These are phyloP conservation scores for Scopulariopsis brevicaulis DNA, from an alignment of 2,329 filamentous ascomycete genomes.

Conservation along the genomic window DNA sequence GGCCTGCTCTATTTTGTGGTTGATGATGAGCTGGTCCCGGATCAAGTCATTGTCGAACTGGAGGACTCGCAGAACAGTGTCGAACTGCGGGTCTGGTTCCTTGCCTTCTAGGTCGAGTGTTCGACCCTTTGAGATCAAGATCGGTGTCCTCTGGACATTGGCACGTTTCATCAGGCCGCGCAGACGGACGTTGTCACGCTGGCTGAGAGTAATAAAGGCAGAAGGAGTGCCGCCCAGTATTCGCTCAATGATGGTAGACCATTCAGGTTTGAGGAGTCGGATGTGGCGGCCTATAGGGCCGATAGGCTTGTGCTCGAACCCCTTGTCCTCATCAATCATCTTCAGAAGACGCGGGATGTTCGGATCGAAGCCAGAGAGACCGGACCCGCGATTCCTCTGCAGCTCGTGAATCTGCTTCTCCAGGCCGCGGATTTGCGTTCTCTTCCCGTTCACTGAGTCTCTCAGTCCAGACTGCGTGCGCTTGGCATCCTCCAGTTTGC, in stretches of 20 bases:
- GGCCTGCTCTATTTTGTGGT: conserved; percentile 70
- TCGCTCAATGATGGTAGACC: conserved; percentile 74
- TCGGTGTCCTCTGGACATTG: conserved; percentile 34
- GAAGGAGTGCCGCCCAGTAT: conserved; percentile 59
- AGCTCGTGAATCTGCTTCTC: conserved; percentile 11
- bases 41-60: conserved; percentile 74
- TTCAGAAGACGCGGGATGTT: conserved; percentile 53
- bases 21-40: conserved; percentile 74
- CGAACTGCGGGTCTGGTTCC: conserved; percentile 61
- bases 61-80: conserved; percentile 71
- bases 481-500: neutral
- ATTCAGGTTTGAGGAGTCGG: conserved; percentile 64
- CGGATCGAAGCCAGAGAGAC: conserved; percentile 51
- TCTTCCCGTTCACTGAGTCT: conserved; percentile 6
- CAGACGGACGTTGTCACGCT: conserved; percentile 62
- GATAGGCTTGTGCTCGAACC: conserved; percentile 63
- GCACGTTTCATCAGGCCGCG: conserved; percentile 50
- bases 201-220: conserved; percentile 72
- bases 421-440: conserved; percentile 12
- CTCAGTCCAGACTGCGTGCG: neutral
- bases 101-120: conserved; percentile 48
- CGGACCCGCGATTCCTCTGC: conserved; percentile 34
- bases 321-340: conserved; percentile 56
- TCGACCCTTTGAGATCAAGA: conserved; percentile 51
- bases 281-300: conserved; percentile 77